Conservation (phyloP, 306 rosid genomes). For the Prinsepia uniflora region DNA sequence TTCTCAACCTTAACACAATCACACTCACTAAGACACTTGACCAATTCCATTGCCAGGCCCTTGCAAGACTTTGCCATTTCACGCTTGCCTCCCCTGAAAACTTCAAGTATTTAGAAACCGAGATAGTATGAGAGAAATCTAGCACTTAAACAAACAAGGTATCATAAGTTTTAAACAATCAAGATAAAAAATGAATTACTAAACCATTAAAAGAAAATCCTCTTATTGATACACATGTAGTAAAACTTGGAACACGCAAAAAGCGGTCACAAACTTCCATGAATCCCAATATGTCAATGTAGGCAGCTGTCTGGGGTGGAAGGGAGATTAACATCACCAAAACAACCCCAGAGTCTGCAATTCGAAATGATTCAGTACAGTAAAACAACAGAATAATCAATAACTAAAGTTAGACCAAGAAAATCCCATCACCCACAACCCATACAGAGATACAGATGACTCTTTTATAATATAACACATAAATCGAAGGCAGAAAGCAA, state of each 20-base stretch:
- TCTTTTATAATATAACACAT: slow-evolving; percentile 32
- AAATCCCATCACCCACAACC: slow-evolving; percentile 43
- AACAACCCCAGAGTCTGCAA: slow-evolving; percentile 15
- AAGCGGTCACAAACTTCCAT: slow-evolving; percentile 2
- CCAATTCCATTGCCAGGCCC: slow-evolving; percentile 78
- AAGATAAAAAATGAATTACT: no score
- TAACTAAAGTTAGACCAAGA: slow-evolving; percentile 33
- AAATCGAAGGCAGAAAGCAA: slow-evolving; percentile 19
- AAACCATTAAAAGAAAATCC: not conserved
- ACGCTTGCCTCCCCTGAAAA: slow-evolving; percentile 18
- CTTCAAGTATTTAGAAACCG: not conserved
- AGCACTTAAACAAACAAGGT: not conserved
- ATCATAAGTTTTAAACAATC: not conserved
- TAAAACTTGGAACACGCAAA: not conserved
- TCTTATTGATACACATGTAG: not conserved
- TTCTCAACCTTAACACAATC: slow-evolving; percentile 88
- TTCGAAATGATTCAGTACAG: slow-evolving; percentile 2
- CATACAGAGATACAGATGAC: slow-evolving; percentile 37
- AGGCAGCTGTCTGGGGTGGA: slow-evolving; percentile 11
- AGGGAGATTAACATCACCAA: not conserved
- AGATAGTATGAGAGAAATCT: not conserved
- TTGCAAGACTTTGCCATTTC: slow-evolving; percentile 90
- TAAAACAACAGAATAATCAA: slow-evolving; percentile 35
- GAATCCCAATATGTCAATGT: slow-evolving; percentile 2
- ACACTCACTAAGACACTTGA: slow-evolving; percentile 88